phyloP scores from a whole-genome alignment of 805 yeast species.

The Wickerhamiella dianesei region DNA sequence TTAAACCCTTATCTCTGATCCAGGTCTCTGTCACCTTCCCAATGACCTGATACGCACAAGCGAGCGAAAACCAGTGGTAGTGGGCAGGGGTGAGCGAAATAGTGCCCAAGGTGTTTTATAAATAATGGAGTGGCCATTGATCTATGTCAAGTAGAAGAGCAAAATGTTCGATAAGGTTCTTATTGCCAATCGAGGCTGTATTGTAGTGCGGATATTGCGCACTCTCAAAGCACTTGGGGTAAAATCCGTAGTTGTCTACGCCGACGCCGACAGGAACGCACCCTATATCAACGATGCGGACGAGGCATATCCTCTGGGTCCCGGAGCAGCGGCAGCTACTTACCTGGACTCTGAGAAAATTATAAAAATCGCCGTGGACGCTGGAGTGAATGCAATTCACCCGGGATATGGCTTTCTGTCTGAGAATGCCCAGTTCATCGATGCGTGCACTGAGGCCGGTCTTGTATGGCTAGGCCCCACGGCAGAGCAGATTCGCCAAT shows the following conservation, averaged over 20 bases:
- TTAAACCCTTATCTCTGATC: too few relatives aligned
- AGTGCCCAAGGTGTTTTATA: too few relatives aligned
- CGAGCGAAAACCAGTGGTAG: neutral
- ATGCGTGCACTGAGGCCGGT: slow-evolving; percentile 23
- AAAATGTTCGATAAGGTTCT: slow-evolving; percentile 3
- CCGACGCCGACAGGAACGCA: slow-evolving; percentile 4
- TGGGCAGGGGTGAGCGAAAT: neutral
- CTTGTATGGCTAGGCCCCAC: slow-evolving; percentile 26
- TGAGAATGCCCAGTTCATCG: slow-evolving; percentile 28
- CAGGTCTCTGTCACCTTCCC: neutral
- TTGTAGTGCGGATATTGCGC: slow-evolving; percentile 2
- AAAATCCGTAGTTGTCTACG: slow-evolving; percentile 3
- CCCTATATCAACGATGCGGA: slow-evolving; percentile 2
- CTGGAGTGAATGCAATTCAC: slow-evolving; percentile 27
- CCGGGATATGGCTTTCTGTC: slow-evolving; percentile 47
- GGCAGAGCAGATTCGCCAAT: slow-evolving; percentile 23
- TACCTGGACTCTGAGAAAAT: slow-evolving; percentile 1
- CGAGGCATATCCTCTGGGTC: slow-evolving; percentile 2
- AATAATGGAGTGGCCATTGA: too few relatives aligned
- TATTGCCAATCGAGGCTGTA: slow-evolving; percentile 4
- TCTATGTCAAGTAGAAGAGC: too few relatives aligned
- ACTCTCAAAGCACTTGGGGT: slow-evolving; percentile 2
- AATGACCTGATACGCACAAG: neutral
- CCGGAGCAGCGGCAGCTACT: slow-evolving; percentile 1
- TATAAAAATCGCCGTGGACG: neutral